Evolutionary conservation across 257 asterid species (phyloP), one percentile per base, ranked within the genome.

Genomic region (Ophiorrhiza pumila): DNA sequence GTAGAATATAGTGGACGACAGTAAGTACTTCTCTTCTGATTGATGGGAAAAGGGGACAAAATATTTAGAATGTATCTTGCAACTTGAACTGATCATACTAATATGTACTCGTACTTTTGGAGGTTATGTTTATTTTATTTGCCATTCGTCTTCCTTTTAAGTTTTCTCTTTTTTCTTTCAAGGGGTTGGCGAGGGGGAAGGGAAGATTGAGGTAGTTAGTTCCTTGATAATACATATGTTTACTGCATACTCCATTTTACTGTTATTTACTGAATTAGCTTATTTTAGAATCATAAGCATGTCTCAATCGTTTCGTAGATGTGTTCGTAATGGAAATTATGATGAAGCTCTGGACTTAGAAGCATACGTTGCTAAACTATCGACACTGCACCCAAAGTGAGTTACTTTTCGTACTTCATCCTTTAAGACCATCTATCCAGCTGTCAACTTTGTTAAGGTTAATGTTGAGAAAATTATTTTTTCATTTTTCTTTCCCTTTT

Each of bases 321-420:
- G 97, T 63, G 98, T 95, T 58, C 87, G 97, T 81, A 95, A 92
- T 77, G 99, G 99, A 63, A 95, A 95, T 79, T 92, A 86, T 74
- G 99, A 95, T 62, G 99, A 95, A 87, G 98, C 99, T 76, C 96
- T 95, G 80, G 98, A 92, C 80, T 85, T 95, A 42, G 99, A 90
- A 85, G 95, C 98, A 81, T 92, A 85, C 81, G 97, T 95, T 69
- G 83, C 91, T 79, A 95, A 95, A 80, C 97, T 92, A 57, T 85
- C 92, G 59, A 82, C 98, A 23, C 83, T 95, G 98, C 96, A 92
- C 83, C 99, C 94, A 74, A 87, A 89, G 99, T 95, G 79, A 91
- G 98, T 81, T 79, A 67, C 71, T 79, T 67, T 71, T 72, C 67
- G 62, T 74, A 65, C 77, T 55, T 46, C 65, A 76, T 65, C 61